Percentiles rank a stretch among this genome's conserved stretches.
Evolutionary conservation across 2,329 filamentous ascomycete genomes (phyloP).

Genomic region (Aspergillus japonicus): DNA sequence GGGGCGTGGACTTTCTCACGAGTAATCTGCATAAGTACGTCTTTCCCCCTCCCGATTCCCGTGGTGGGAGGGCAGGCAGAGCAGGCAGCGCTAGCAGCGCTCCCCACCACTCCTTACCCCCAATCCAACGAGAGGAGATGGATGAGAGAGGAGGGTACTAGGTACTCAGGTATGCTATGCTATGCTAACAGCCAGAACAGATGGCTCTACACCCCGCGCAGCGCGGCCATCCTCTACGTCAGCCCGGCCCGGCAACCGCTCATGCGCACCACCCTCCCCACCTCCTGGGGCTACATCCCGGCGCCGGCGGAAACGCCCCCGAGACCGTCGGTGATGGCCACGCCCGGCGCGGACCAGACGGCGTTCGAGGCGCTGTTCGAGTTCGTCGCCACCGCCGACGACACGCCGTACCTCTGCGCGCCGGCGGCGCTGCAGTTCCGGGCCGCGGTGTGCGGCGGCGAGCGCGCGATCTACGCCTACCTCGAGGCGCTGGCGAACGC

Average conservation of each 20-base stretch:
- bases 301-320: slow-evolving; percentile 36
- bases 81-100: too few relatives aligned
- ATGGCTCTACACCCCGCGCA: slow-evolving; percentile 81
- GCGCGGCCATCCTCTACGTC: slow-evolving; percentile 78
- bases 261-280: slow-evolving; percentile 72
- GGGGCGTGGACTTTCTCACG: slow-evolving; percentile 83
- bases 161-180: too few relatives aligned
- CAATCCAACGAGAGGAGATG: too few relatives aligned
- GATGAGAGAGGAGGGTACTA: too few relatives aligned
- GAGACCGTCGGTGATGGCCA: slow-evolving; percentile 51
- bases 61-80: too few relatives aligned
- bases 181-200: slow-evolving; percentile 29
- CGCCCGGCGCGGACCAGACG: slow-evolving; percentile 44
- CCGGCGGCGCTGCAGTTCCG: slow-evolving; percentile 72
- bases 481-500: slow-evolving; percentile 60
- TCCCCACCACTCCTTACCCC: too few relatives aligned
- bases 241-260: slow-evolving; percentile 72
- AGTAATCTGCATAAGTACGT: slow-evolving; percentile 75
- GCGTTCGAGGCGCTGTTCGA: slow-evolving; percentile 70
- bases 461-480: slow-evolving; percentile 67
- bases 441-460: slow-evolving; percentile 67
- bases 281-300: slow-evolving; percentile 70
- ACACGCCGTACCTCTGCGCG: slow-evolving; percentile 68
- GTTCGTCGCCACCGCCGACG: slow-evolving; percentile 74
- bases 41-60: neutral